Evolutionary conservation across 108 stramenopile genomes (phyloP).

Genomic region (Mediolabrus comicus): DNA sequence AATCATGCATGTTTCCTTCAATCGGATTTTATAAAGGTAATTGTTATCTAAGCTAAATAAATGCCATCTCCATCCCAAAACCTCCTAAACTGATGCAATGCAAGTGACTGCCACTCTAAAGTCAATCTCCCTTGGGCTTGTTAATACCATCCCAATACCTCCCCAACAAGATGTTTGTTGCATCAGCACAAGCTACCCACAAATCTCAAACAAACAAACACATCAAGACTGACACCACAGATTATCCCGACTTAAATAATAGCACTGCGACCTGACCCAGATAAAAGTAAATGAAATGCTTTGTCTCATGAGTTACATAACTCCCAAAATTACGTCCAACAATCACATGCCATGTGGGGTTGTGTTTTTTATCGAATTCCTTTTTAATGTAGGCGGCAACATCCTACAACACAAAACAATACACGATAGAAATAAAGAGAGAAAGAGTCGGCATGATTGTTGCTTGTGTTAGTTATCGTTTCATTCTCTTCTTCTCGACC

Average conservation of each 20-base stretch:
- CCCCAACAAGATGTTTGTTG: too few relatives aligned
- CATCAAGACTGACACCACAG: background rate
- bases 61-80: background rate
- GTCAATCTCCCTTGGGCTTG: too few relatives aligned
- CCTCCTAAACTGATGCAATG: background rate
- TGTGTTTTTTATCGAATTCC: constrained; percentile 99
- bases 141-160: background rate
- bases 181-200: background rate
- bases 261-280: constrained; percentile 98
- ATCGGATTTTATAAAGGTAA: background rate
- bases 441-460: background rate
- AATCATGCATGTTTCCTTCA: background rate
- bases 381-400: constrained; percentile 99
- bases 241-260: constrained; percentile 98
- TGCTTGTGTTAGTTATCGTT: too few relatives aligned
- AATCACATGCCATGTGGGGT: constrained; percentile 96
- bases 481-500: too few relatives aligned
- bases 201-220: background rate
- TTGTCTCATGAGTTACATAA: constrained; percentile 97
- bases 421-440: background rate
- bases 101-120: too few relatives aligned
- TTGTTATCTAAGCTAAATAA: background rate
- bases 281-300: constrained; percentile 99
- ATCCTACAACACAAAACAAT: constrained; percentile 66
- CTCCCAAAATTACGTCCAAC: constrained; percentile 93